Conservation (phyloP, 2,329 filamentous ascomycete genomes). For the Tolypocladium cylindrosporum region DNA sequence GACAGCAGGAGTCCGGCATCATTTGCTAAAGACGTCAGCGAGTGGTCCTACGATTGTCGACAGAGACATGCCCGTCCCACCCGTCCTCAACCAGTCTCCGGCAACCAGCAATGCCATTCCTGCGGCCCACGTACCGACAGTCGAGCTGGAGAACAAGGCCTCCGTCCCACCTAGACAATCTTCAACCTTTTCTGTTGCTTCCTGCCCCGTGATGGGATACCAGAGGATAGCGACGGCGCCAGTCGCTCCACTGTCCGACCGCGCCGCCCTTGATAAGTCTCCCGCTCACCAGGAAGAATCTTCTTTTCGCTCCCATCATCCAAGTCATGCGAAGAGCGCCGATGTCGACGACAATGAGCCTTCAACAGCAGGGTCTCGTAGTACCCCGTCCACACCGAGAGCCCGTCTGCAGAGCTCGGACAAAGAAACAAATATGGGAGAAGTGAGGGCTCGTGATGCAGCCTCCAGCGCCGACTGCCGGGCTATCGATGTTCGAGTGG, state of each 20-base stretch:
- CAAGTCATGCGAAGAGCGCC: constrained; percentile 3
- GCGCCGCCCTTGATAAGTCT: neutral
- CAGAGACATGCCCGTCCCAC: constrained; percentile 10
- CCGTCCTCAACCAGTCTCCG: constrained; percentile 2
- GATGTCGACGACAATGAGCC: neutral
- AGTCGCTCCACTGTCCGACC: neutral
- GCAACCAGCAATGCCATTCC: constrained; percentile 2
- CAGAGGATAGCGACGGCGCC: neutral
- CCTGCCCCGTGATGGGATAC: neutral
- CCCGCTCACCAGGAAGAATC: neutral
- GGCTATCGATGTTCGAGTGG: neutral
- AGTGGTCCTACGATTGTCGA: constrained; percentile 9
- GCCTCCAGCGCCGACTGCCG: neutral
- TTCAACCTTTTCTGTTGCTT: neutral
- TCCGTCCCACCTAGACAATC: neutral
- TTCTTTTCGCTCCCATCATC: neutral
- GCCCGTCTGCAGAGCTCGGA: neutral
- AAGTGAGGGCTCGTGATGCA: neutral
- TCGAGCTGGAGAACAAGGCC: constrained; percentile 4
- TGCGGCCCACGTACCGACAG: neutral
- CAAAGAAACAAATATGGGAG: neutral
- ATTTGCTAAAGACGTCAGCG: constrained; percentile 13
- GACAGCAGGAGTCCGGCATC: constrained; percentile 8
- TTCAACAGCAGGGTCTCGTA: neutral
- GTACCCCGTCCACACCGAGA: neutral